These are phyloP conservation scores for Neonectria punicea DNA, from an alignment of 2,329 filamentous ascomycete genomes.

Conservation along the genomic window DNA sequence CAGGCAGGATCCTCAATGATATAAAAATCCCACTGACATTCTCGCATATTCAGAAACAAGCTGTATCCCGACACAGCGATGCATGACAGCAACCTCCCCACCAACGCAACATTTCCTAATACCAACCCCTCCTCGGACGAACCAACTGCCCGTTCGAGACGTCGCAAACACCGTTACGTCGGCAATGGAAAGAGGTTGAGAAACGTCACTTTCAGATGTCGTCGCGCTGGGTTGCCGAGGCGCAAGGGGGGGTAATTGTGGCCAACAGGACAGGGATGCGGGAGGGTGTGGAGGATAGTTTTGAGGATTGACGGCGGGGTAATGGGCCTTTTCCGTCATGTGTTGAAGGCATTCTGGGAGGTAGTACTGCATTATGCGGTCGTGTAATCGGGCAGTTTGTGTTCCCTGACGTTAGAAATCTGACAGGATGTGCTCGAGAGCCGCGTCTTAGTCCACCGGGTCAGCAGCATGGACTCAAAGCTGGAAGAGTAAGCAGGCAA, in stretches of 20 bases:
- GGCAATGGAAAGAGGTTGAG: background rate
- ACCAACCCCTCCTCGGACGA: background rate
- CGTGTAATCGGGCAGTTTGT: background rate
- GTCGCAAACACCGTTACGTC: background rate
- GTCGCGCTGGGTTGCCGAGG: slow-evolving; percentile 28
- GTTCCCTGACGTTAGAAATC: background rate
- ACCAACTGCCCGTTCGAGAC: slow-evolving; percentile 27
- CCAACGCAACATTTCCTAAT: background rate
- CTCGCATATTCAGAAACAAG: background rate
- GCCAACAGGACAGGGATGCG: slow-evolving; percentile 15
- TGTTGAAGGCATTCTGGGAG: background rate
- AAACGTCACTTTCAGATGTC: slow-evolving; percentile 31
- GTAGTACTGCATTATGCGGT: background rate
- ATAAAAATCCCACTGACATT: slow-evolving; percentile 3
- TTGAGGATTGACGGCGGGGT: slow-evolving; percentile 27
- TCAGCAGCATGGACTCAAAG: background rate
- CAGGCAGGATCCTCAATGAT: background rate
- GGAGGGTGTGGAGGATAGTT: slow-evolving; percentile 22
- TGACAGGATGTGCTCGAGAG: background rate
- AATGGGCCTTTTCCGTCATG: background rate
- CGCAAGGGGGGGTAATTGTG: background rate
- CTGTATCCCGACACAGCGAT: background rate
- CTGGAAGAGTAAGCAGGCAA: background rate
- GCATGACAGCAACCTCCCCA: background rate
- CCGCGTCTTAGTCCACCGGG: background rate